Percentiles rank a stretch among this genome's conserved stretches.
phyloP scores from a whole-genome alignment of 768 basidiomycete species.

The Fistulinella prunicolor region DNA sequence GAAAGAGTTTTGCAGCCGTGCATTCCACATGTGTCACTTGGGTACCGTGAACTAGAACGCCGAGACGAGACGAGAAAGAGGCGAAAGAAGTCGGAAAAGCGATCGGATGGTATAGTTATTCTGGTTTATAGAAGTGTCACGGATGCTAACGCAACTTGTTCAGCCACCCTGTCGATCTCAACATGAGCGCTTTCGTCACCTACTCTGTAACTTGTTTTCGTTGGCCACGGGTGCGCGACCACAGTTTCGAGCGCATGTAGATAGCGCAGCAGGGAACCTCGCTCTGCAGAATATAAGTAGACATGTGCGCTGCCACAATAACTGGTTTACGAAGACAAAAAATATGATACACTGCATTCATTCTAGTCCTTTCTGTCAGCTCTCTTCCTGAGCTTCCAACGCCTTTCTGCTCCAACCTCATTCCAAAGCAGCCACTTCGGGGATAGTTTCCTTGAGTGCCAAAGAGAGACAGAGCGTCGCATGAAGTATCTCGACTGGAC shows the following conservation, averaged over 20 bases:
- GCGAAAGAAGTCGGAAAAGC: constrained; percentile 85
- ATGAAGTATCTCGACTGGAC: too few species aligned
- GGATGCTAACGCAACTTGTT: background rate
- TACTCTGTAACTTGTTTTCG: constrained; percentile 76
- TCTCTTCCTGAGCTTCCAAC: too few species aligned
- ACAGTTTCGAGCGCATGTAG: constrained; percentile 84
- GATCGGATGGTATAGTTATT: constrained; percentile 70
- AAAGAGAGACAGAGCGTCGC: too few species aligned
- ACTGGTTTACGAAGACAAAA: too few species aligned
- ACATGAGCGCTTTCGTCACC: constrained; percentile 91
- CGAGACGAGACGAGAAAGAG: constrained; percentile 79
- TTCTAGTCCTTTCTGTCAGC: too few species aligned
- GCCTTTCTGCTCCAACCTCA: too few species aligned
- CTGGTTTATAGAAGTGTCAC: background rate
- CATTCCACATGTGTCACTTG: constrained; percentile 99
- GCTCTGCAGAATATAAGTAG: constrained; percentile 99
- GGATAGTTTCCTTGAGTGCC: too few species aligned
- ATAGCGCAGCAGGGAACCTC: constrained; percentile 83
- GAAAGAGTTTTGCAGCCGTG: constrained; percentile 76
- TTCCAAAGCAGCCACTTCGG: too few species aligned
- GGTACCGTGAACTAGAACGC: constrained; percentile 92
- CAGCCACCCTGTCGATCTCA: constrained; percentile 91
- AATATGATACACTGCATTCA: too few species aligned
- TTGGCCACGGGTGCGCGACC: constrained; percentile 75
- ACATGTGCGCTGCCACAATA: too few species aligned